Conservation (phyloP, 202 grass and related monocot genomes). For the Setaria italica region DNA sequence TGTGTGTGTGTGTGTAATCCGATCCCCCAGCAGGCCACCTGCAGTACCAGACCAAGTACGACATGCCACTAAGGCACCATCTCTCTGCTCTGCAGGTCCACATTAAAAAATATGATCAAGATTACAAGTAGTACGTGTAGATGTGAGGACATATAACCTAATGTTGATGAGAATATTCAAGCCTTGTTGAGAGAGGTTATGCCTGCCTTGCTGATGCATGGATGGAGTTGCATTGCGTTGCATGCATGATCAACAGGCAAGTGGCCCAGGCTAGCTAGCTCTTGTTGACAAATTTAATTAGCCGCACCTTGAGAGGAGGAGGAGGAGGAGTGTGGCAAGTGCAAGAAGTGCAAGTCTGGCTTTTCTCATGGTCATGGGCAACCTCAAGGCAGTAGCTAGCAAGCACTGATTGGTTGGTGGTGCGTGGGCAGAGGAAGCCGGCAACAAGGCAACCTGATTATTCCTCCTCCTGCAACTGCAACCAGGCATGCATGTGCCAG, state of each 20-base stretch:
- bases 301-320: slow-evolving; percentile 18
- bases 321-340: slow-evolving; percentile 29
- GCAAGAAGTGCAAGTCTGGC: slow-evolving; percentile 36
- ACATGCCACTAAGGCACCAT: slow-evolving; percentile 15
- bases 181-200: slow-evolving; percentile 30
- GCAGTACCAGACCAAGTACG: not conserved
- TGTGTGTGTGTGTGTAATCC: too few relatives aligned
- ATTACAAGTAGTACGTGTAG: not conserved
- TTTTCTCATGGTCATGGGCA: slow-evolving; percentile 43
- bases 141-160: not conserved
- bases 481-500: slow-evolving; percentile 54
- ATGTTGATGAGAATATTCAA: slow-evolving; percentile 18
- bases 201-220: slow-evolving; percentile 32
- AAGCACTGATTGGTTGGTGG: slow-evolving; percentile 47
- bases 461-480: slow-evolving; percentile 13
- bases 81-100: slow-evolving; percentile 15
- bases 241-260: not conserved
- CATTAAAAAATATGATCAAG: not conserved
- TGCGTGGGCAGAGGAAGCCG: slow-evolving; percentile 6
- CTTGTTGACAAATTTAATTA: not conserved
- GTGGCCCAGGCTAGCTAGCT: not conserved
- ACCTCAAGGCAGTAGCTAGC: not conserved
- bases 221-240: not conserved
- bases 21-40: not conserved
- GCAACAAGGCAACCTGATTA: slow-evolving; percentile 13